phyloP scores from a whole-genome alignment of 768 basidiomycete species.

The Naganishia kalamii region DNA sequence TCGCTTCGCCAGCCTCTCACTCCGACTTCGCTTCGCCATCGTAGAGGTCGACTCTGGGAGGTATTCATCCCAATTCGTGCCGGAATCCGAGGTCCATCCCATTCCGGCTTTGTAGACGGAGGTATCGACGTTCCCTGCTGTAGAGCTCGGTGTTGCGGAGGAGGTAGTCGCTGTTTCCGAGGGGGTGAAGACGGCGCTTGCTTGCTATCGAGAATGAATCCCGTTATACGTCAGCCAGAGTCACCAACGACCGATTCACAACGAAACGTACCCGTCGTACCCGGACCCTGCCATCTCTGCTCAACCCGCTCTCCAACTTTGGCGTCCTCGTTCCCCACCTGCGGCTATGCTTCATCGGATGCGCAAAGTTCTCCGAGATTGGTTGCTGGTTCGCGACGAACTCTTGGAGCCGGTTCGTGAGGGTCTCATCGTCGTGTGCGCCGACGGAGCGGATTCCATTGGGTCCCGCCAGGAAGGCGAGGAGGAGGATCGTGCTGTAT shows the following conservation, averaged over 20 bases:
- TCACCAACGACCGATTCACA: too few relatives aligned
- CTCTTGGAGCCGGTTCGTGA: not conserved
- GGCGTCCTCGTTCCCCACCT: not conserved
- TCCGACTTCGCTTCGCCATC: not conserved
- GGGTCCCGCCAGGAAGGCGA: not conserved
- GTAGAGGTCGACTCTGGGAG: not conserved
- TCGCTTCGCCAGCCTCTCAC: not conserved
- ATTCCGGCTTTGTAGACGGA: not conserved
- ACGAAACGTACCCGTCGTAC: not conserved
- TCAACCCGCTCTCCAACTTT: not conserved
- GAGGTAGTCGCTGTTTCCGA: not conserved
- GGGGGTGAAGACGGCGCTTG: not conserved
- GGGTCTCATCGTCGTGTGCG: not conserved
- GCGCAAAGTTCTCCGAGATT: not conserved
- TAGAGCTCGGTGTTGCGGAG: not conserved
- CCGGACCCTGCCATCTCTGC: not conserved
- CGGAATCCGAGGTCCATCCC: conserved; percentile 1
- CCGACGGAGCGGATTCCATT: not conserved
- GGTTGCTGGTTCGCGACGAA: conserved; percentile 1
- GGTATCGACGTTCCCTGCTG: not conserved
- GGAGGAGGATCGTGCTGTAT: too few relatives aligned
- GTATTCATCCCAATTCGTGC: not conserved
- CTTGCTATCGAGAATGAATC: not conserved
- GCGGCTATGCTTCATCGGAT: conserved; percentile 1
- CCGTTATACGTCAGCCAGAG: too few relatives aligned